These are phyloP conservation scores for Cucurbitaria berberidis DNA, from an alignment of 2,329 filamentous ascomycete genomes.

Conservation along the genomic window DNA sequence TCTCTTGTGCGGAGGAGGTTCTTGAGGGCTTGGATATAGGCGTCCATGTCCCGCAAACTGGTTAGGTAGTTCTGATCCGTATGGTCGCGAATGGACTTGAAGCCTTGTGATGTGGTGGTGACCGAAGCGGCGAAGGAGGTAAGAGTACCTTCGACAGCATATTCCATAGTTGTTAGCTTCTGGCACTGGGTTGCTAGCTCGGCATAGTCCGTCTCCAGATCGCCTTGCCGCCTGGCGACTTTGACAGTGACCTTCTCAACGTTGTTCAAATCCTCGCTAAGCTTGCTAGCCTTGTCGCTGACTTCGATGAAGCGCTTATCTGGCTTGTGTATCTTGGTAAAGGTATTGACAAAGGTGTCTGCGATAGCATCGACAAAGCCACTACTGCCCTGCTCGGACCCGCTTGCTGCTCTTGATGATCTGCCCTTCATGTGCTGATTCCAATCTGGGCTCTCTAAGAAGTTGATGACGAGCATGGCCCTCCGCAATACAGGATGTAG, in stretches of 20 bases:
- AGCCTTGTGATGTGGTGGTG: slow-evolving; percentile 78
- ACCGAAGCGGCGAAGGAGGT: slow-evolving; percentile 87
- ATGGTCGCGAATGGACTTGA: slow-evolving; percentile 82
- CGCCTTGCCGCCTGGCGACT: slow-evolving; percentile 83
- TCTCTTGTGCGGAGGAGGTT: slow-evolving; percentile 89
- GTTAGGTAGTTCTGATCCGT: slow-evolving; percentile 97
- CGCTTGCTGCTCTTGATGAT: slow-evolving; percentile 65
- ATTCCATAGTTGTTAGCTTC: slow-evolving; percentile 87
- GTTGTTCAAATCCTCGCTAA: slow-evolving; percentile 86
- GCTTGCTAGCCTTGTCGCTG: slow-evolving; percentile 87
- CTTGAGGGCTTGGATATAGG: slow-evolving; percentile 88
- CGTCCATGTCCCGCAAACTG: slow-evolving; percentile 91
- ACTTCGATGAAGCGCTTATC: slow-evolving; percentile 96
- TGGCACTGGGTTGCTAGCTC: slow-evolving; percentile 95
- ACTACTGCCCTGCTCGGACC: slow-evolving; percentile 53
- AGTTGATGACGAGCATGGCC: slow-evolving; percentile 80
- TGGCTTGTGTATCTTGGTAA: slow-evolving; percentile 93
- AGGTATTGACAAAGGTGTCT: slow-evolving; percentile 95
- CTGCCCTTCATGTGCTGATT: slow-evolving; percentile 91
- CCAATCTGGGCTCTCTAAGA: slow-evolving; percentile 94
- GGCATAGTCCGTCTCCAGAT: slow-evolving; percentile 85
- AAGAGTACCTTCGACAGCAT: slow-evolving; percentile 80
- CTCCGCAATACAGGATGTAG: slow-evolving; percentile 88
- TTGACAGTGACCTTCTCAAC: slow-evolving; percentile 96
- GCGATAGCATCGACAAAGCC: slow-evolving; percentile 94